phyloP scores from a whole-genome alignment of 139 green algal genomes.

The Microglena sp. region DNA sequence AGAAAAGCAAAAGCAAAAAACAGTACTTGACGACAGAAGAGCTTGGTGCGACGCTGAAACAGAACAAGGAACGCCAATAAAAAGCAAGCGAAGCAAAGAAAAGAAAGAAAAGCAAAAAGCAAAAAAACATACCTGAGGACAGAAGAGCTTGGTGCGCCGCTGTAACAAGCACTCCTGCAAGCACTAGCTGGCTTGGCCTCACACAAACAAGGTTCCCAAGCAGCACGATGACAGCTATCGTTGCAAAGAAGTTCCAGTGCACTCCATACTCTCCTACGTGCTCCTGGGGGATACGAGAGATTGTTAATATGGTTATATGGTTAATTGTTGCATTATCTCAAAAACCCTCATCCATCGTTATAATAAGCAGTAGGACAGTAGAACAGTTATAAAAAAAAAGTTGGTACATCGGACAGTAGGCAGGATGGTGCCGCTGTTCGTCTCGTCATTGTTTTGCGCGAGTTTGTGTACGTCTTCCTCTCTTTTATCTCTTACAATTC shows the following conservation, averaged over 20 bases:
- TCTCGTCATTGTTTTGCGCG: too few relatives aligned
- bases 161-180: constrained; percentile 11
- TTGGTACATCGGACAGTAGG: too few relatives aligned
- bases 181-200: constrained; percentile 4
- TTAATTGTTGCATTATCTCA: too few relatives aligned
- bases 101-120: not conserved
- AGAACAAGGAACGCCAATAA: not conserved
- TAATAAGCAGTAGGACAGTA: too few relatives aligned
- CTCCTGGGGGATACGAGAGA: constrained; percentile 17
- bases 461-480: too few relatives aligned
- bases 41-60: constrained; percentile 33
- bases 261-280: constrained; percentile 81
- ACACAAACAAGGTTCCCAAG: constrained; percentile 19
- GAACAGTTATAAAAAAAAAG: too few relatives aligned
- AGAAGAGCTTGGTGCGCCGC: constrained; percentile 40
- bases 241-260: constrained; percentile 97
- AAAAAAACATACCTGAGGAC: constrained; percentile 1
- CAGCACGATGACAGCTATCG: constrained; percentile 58
- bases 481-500: too few relatives aligned
- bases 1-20: not conserved
- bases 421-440: too few relatives aligned
- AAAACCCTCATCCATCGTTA: too few relatives aligned
- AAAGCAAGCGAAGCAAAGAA: too few relatives aligned
- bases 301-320: too few relatives aligned
- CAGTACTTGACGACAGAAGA: constrained; percentile 15